A percentile compares a stretch with the other conserved stretches of the same genome.
Conservation (phyloP, 148 eudicot genomes). For the Pharnaceum exiguum region DNA sequence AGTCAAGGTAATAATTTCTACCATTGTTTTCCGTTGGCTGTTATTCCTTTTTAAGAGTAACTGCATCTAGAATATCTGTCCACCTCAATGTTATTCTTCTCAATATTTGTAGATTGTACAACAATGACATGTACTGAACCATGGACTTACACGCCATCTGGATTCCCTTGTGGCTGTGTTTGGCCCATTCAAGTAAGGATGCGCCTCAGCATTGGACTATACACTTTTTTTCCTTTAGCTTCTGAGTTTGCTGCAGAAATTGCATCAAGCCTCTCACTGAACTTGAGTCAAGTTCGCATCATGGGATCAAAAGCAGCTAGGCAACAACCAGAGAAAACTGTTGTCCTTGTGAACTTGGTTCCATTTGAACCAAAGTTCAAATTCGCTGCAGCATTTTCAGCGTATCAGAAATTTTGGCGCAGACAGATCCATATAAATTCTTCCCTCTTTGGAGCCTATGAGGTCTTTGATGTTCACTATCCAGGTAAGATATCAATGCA, state of each 20-base stretch:
- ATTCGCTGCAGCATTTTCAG: slow-evolving; percentile 32
- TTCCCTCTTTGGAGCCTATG: slow-evolving; percentile 66
- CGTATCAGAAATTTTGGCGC: slow-evolving; percentile 72
- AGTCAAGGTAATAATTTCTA: slow-evolving; percentile 53
- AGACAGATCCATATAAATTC: slow-evolving; percentile 46
- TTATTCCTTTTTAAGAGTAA: not conserved
- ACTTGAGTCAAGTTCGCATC: slow-evolving; percentile 82
- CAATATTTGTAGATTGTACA: slow-evolving; percentile 54
- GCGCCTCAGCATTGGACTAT: slow-evolving; percentile 41
- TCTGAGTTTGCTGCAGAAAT: slow-evolving; percentile 68
- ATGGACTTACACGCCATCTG: slow-evolving; percentile 67
- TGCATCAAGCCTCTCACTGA: slow-evolving; percentile 49
- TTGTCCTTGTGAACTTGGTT: slow-evolving; percentile 62
- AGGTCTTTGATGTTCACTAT: slow-evolving; percentile 71
- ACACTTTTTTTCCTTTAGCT: slow-evolving; percentile 79
- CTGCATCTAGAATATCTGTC: not conserved
- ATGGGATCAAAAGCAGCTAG: slow-evolving; percentile 80
- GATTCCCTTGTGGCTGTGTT: slow-evolving; percentile 85
- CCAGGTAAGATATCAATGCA: slow-evolving; percentile 52
- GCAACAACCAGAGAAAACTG: slow-evolving; percentile 61
- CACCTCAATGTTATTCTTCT: not conserved
- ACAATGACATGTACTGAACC: slow-evolving; percentile 67
- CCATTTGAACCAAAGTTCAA: slow-evolving; percentile 50
- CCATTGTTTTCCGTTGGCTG: too few species aligned
- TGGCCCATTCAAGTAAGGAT: slow-evolving; percentile 77